Evolutionary conservation across 495 filamentous ascomycete genomes (phyloP), one percentile per base, ranked within the genome.

Genomic region (Talaromyces nanjingensis): DNA sequence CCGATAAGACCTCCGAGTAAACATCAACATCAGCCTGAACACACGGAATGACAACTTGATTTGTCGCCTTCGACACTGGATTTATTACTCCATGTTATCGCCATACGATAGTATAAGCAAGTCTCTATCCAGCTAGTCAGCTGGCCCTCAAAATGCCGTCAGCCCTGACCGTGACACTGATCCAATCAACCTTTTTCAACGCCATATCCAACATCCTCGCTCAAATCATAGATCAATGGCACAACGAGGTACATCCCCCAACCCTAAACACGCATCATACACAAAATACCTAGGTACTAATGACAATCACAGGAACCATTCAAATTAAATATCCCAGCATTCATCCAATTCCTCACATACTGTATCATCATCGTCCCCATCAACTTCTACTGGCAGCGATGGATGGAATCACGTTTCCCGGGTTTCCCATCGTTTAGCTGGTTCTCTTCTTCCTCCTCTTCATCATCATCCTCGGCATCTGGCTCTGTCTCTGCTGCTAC

Each of bases 311-410:
- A 69, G 60, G 68, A 74, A 61, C 74, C 79, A 31, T 77, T 79
- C 42, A 70, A 68, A 25, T 64, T 96, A 64, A 83, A 92, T 75
- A 77, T 73, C 63, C 70, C 79, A 12, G 85, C 88, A 1, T 74
- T 96, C 57, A 73, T 93, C 67, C 90, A 93, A 72, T 97, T 96
- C 74, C 71, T 89, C 63, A 70, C 91, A 57, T 97, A 88, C 77
- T 81, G 87, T 57, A 71, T 91, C 29, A 66, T 97, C 59, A 89
- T 83, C 69, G 87, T 88, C 16, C 93, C 94, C 4, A 88, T 90
- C 22, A 98, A 98, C 76, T 90, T 91, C 74, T 76, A 89, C 68
- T 98, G 92, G 92, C 92, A 91, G 72, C 78, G 74, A 65, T 81
- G 71, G 66, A 76, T 89, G 54, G 86, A 89, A 69, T 65, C 73